These are phyloP conservation scores for Inosperma sp. DNA, from an alignment of 768 basidiomycete genomes.

Conservation along the genomic window DNA sequence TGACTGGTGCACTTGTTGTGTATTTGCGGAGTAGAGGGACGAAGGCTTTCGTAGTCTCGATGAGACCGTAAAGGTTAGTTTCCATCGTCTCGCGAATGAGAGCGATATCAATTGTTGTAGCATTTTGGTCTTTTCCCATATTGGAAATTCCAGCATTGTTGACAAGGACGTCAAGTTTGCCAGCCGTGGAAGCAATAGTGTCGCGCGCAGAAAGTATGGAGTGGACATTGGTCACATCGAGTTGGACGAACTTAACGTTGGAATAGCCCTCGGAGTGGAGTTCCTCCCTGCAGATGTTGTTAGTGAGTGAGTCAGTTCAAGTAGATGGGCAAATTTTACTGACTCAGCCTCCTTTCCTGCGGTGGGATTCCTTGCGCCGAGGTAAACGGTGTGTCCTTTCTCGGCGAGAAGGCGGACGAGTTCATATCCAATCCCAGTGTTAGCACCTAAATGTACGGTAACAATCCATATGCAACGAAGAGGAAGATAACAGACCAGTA, in stretches of 20 bases:
- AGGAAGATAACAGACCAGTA: conserved; percentile 27
- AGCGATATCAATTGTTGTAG: conserved; percentile 30
- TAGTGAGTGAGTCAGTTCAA: background rate
- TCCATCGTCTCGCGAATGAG: conserved; percentile 36
- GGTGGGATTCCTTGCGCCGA: conserved; percentile 37
- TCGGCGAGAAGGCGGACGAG: conserved; percentile 40
- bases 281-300: conserved; percentile 20
- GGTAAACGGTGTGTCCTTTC: conserved; percentile 41
- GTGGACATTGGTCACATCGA: conserved; percentile 37
- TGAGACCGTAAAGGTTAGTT: conserved; percentile 41
- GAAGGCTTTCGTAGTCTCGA: conserved; percentile 40
- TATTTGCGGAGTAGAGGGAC: conserved; percentile 38
- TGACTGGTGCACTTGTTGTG: conserved; percentile 29
- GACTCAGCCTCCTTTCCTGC: conserved; percentile 40
- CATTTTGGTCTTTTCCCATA: conserved; percentile 27
- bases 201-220: conserved; percentile 34
- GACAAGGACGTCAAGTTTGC: conserved; percentile 41
- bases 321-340: conserved; percentile 9
- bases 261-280: conserved; percentile 30
- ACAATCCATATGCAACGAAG: background rate
- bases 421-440: conserved; percentile 45
- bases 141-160: conserved; percentile 40
- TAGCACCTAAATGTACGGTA: conserved; percentile 30
- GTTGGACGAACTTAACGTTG: conserved; percentile 32
- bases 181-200: conserved; percentile 35